phyloP scores from a whole-genome alignment of 2,329 filamentous ascomycete species.

The Phialophora tarda region DNA sequence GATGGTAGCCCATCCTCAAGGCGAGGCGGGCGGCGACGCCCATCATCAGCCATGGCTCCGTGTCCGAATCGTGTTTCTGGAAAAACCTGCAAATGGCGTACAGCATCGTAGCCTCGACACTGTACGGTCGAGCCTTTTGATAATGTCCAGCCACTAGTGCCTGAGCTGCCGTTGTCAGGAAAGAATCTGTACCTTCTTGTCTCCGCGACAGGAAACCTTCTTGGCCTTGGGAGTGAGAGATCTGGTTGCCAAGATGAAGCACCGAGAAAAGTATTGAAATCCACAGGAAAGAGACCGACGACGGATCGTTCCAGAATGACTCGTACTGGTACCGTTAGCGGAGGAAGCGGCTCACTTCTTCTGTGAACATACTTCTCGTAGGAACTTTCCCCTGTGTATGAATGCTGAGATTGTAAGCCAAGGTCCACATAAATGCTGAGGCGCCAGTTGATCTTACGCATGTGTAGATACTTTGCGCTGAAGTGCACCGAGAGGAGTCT shows the following conservation, averaged over 20 bases:
- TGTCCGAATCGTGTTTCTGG: slow-evolving; percentile 2
- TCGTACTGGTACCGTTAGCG: slow-evolving; percentile 52
- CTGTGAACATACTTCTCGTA: slow-evolving; percentile 10
- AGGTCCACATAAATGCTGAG: neutral
- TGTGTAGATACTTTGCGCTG: slow-evolving; percentile 12
- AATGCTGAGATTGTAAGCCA: slow-evolving; percentile 39
- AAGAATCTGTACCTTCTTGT: slow-evolving; percentile 41
- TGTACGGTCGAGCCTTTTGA: slow-evolving; percentile 53
- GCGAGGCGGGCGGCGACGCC: slow-evolving; percentile 30
- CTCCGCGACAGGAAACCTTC: neutral
- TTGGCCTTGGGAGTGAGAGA: slow-evolving; percentile 44
- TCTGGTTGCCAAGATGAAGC: slow-evolving; percentile 58
- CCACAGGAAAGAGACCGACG: slow-evolving; percentile 57
- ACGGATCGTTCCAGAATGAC: slow-evolving; percentile 56
- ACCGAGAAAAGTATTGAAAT: slow-evolving; percentile 60
- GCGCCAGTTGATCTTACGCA: slow-evolving; percentile 6
- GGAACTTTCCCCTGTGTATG: slow-evolving; percentile 20
- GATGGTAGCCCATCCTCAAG: slow-evolving; percentile 51
- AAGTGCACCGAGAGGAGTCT: slow-evolving; percentile 20
- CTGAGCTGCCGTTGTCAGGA: slow-evolving; percentile 49
- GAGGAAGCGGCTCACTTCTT: neutral
- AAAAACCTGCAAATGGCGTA: slow-evolving; percentile 17
- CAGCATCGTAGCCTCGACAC: slow-evolving; percentile 16
- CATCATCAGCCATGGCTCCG: slow-evolving; percentile 21
- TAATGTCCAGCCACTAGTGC: slow-evolving; percentile 61